phyloP scores from a whole-genome alignment of 495 filamentous ascomycete species.

The Terfezia claveryi region DNA sequence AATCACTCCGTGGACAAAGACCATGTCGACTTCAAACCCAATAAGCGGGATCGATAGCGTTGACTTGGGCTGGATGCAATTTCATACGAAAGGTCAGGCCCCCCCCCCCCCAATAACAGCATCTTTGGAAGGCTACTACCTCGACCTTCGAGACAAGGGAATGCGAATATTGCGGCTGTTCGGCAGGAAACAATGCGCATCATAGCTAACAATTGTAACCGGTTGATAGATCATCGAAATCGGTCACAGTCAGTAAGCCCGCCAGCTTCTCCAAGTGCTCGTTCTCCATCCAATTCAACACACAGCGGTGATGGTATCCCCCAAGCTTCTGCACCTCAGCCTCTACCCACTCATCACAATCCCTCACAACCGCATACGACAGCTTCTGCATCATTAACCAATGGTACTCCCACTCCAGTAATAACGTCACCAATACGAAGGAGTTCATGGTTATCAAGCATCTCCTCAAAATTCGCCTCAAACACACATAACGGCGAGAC shows the following conservation, averaged over 20 bases:
- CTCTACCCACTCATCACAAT: slow-evolving; percentile 1
- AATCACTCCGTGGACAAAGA: no score
- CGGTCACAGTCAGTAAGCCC: not conserved
- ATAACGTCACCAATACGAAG: slow-evolving; percentile 23
- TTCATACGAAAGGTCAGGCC: not conserved
- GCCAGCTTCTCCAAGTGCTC: slow-evolving; percentile 2
- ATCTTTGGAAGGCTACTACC: not conserved
- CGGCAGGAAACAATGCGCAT: not conserved
- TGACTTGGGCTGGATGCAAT: slow-evolving; percentile 9
- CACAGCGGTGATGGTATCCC: slow-evolving; percentile 1
- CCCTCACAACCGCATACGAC: slow-evolving; percentile 2
- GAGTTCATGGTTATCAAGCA: slow-evolving; percentile 74
- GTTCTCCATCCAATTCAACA: not conserved
- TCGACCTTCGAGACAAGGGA: not conserved
- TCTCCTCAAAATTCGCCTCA: slow-evolving; percentile 81
- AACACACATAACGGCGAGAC: slow-evolving; percentile 23
- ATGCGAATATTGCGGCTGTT: slow-evolving; percentile 4
- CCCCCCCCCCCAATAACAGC: not conserved
- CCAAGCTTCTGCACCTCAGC: slow-evolving; percentile 6
- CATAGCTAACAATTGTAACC: not conserved
- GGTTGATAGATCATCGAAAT: not conserved
- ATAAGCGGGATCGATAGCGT: not conserved
- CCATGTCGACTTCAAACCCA: not conserved
- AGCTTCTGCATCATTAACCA: not conserved
- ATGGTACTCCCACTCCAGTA: not conserved